These are phyloP conservation scores for Hanseniaspora taiwanica DNA, from an alignment of 805 yeast genomes.

Conservation along the genomic window DNA sequence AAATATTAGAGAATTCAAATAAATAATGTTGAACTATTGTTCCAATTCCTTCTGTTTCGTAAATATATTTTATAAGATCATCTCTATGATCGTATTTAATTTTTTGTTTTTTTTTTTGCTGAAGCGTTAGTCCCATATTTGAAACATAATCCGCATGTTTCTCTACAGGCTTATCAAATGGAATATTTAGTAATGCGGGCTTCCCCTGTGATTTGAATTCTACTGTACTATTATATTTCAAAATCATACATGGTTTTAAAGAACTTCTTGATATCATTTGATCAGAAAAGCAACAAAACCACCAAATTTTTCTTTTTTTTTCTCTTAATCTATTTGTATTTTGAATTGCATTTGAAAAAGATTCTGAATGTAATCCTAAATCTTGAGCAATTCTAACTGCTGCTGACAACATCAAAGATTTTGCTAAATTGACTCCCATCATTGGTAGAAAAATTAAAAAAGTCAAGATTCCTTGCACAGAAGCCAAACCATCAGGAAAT, in stretches of 20 bases:
- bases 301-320: slow-evolving; percentile 7
- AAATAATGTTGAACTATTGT: slow-evolving; percentile 2
- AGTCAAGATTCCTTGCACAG: slow-evolving; percentile 8
- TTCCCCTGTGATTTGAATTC: slow-evolving; percentile 3
- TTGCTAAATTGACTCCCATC: slow-evolving; percentile 6
- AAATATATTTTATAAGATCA: slow-evolving; percentile 2
- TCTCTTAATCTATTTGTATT: slow-evolving; percentile 4
- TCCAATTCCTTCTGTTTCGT: slow-evolving; percentile 3
- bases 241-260: slow-evolving; percentile 8
- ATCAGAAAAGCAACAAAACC: slow-evolving; percentile 9
- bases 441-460: slow-evolving; percentile 5
- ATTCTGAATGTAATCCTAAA: slow-evolving; percentile 9
- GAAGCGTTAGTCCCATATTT: neutral
- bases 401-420: slow-evolving; percentile 8
- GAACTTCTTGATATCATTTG: slow-evolving; percentile 5
- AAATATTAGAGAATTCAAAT: slow-evolving; percentile 1
- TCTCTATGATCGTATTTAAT: slow-evolving; percentile 1
- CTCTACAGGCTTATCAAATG: slow-evolving; percentile 1
- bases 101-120: slow-evolving; percentile 1
- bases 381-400: slow-evolving; percentile 11
- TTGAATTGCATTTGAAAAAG: slow-evolving; percentile 4
- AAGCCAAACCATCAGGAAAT: slow-evolving; percentile 9
- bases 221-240: slow-evolving; percentile 8
- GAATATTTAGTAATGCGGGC: slow-evolving; percentile 3
- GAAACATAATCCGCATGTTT: slow-evolving; percentile 1